Evolutionary conservation across 805 yeast species (phyloP), one percentile per base, ranked within the genome.

Genomic region (Saturnispora sekii): DNA sequence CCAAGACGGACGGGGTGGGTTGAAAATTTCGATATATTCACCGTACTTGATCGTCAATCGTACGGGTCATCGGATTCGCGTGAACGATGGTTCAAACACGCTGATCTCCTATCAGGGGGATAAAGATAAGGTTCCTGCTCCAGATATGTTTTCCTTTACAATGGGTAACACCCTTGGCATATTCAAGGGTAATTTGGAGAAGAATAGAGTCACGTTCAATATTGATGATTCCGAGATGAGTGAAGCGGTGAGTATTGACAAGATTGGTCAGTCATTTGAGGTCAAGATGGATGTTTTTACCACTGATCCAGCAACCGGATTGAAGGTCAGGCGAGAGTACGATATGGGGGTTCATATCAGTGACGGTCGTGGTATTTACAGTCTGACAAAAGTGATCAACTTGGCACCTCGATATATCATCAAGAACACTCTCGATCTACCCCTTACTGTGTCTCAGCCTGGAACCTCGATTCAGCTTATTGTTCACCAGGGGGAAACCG

Each of bases 301-400:
- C 16, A 18, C n/a, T 10, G 38, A 35, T 35, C 12, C 18, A 7
- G 26, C 6, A 5, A 17, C 26, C 5, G 26, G 3, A 29, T 5
- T 8, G 26, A 38, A 9, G n/a, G 16, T 15, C 18, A 15, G 6
- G 31, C 31, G 28, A 10, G 96, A 88, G 55, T 76, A 78, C 48
- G 79, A 83, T 55, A 64, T 89, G 10, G 97, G 97, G 11, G 63
- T 89, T 26, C 69, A 75, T 28, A 76, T 86, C 10, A 62, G 73
- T 0, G 97, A 88, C 53, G 98, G 97, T 15, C 79, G 77, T 50
- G 97, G 97, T 2, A 79, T 79, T 48, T 90, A 84, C 60, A 73
- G 77, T 44, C 59, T 84, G 49, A 75, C 94, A 0, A 87, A 86
- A 56, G 79, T 89, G 30, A 77, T 93, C 3, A 78, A 84, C 1